Base-by-base conservation (phyloP, 2,329 filamentous ascomycete species). In the Fusarium sp. region DNA sequence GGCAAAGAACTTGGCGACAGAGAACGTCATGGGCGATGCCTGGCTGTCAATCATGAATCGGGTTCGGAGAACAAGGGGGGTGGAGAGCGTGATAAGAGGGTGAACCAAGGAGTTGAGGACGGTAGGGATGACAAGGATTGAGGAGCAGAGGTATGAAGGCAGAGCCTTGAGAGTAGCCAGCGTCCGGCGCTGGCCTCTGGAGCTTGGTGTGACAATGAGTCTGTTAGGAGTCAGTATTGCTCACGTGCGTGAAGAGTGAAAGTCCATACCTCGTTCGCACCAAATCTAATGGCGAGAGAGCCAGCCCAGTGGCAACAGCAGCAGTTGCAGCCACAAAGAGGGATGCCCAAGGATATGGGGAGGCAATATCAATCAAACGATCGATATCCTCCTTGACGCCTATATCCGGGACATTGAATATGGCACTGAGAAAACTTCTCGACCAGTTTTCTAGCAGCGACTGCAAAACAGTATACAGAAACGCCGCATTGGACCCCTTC, bases 381-480 rank as follows among this genome's bases (percentile, higher is more conserved):
- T 97, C 95, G 54, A 95, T 88, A 60, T 95, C 92, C 66, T 94
- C 93, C 76, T 90, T 91, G 64, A 95, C 85, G 10, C 93, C 94
- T 35, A 95, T 86, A 79, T 98, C 96, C 1, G 96, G 95, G 16
- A 98, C 90, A 72, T 97, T 97, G 76, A 98, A 89, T 7, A 98
- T 88, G 2, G 97, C 96, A 52, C 95, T 95, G n/a, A 98, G 88
- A 62, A 98, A 89, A 78, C 95, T 97, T 78, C 95, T 91, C 11
- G 95, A 94, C 92, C 97, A 99, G 77, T 94, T 95, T 82, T 98
- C 97, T 33, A 98, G 86, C 9, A 97, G 92, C 13, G 95, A 95
- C 72, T 95, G 90, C 20, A 98, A 88, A 56, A 98, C 90, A 0
- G 92, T 94, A 84, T 98, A 98, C 59, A 98, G 87, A 80, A 98